Percentiles rank a stretch among this genome's conserved stretches.
phyloP scores from a whole-genome alignment of 2,329 filamentous ascomycete species.

The Colletotrichum tropicicola region DNA sequence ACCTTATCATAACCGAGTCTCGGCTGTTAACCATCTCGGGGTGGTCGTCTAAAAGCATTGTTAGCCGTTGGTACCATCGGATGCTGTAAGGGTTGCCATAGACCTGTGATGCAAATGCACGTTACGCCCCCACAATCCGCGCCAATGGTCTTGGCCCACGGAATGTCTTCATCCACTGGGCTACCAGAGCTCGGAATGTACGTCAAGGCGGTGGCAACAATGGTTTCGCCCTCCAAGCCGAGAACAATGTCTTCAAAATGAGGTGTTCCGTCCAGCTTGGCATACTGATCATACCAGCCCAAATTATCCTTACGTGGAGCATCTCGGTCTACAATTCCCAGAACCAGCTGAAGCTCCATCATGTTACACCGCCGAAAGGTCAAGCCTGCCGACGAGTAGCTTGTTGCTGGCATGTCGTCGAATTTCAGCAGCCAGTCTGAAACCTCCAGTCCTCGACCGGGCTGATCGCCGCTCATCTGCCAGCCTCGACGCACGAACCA shows the following conservation, averaged over 20 bases:
- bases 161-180: conserved; percentile 58
- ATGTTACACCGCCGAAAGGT: conserved; percentile 55
- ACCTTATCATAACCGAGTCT: conserved; percentile 60
- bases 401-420: conserved; percentile 54
- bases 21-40: conserved; percentile 51
- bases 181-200: conserved; percentile 59
- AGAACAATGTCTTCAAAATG: conserved; percentile 63
- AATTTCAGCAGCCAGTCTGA: conserved; percentile 65
- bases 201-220: conserved; percentile 64
- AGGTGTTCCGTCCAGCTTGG: conserved; percentile 55
- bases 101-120: conserved; percentile 68
- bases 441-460: conserved; percentile 54
- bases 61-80: neutral
- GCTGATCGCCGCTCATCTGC: conserved; percentile 49
- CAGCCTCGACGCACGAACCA: conserved; percentile 67
- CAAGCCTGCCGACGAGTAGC: conserved; percentile 49
- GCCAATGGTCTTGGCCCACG: conserved; percentile 62
- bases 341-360: conserved; percentile 54
- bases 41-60: conserved; percentile 49
- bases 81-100: conserved; percentile 35
- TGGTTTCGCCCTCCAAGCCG: conserved; percentile 55
- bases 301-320: conserved; percentile 56
- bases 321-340: conserved; percentile 59
- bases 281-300: conserved; percentile 70
- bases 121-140: conserved; percentile 64